Percentiles rank a stretch among this genome's conserved stretches.
phyloP scores from a whole-genome alignment of 2,329 filamentous ascomycete genomes.

The Penicillium sp. region DNA sequence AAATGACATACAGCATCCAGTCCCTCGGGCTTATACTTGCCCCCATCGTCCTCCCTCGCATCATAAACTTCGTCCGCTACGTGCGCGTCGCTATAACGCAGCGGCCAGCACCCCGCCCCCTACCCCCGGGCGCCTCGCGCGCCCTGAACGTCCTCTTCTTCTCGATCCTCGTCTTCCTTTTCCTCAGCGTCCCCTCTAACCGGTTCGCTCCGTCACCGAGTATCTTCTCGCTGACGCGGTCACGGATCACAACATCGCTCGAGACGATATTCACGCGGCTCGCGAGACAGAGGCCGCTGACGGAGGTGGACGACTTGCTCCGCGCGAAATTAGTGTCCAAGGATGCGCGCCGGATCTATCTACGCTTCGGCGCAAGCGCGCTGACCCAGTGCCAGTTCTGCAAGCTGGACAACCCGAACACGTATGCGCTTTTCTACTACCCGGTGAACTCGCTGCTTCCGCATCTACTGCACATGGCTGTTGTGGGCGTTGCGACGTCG shows the following conservation, averaged over 20 bases:
- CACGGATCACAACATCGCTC: constrained; percentile 82
- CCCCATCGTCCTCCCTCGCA: constrained; percentile 46
- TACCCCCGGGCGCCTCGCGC: constrained; percentile 40
- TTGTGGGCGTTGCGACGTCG: constrained; percentile 76
- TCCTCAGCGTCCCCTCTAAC: constrained; percentile 71
- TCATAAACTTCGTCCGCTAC: constrained; percentile 44
- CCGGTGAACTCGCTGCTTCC: constrained; percentile 70
- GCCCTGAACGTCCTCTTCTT: constrained; percentile 59
- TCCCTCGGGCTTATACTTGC: constrained; percentile 50
- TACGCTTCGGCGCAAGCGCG: constrained; percentile 77
- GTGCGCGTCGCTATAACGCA: constrained; percentile 39
- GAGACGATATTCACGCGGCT: constrained; percentile 85
- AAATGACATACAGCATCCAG: constrained; percentile 42
- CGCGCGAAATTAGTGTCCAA: constrained; percentile 70
- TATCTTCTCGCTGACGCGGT: constrained; percentile 76
- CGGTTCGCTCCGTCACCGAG: constrained; percentile 62
- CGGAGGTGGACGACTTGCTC: constrained; percentile 65
- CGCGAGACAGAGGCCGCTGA: constrained; percentile 49
- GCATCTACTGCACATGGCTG: constrained; percentile 78
- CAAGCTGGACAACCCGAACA: constrained; percentile 67
- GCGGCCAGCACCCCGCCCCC: constrained; percentile 43
- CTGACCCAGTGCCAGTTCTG: constrained; percentile 84
- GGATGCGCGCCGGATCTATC: constrained; percentile 78
- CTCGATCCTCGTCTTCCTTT: constrained; percentile 57
- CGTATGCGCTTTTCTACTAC: constrained; percentile 81